Percentiles rank a stretch among this genome's conserved stretches.
Conservation (phyloP, 2,329 filamentous ascomycete species). For the Neonectria magnoliae region DNA sequence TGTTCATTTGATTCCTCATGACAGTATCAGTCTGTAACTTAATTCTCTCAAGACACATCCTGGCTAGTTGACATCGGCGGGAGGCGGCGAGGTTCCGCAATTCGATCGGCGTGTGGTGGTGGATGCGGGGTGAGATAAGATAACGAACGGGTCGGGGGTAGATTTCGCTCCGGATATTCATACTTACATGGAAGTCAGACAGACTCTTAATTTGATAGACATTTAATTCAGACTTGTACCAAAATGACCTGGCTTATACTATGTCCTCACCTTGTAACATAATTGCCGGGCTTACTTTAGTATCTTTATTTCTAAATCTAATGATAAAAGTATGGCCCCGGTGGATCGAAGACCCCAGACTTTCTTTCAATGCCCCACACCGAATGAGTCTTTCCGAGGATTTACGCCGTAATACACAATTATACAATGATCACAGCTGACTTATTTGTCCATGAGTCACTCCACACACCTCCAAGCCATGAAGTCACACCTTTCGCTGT, state of each 20-base stretch:
- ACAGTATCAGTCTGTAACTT: not conserved
- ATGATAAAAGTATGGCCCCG: too few relatives aligned
- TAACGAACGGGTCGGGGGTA: not conserved
- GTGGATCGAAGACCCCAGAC: too few relatives aligned
- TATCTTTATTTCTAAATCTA: not conserved
- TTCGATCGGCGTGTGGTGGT: not conserved
- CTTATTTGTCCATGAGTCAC: not conserved
- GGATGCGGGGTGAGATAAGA: slow-evolving; percentile 2
- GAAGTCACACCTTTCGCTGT: not conserved
- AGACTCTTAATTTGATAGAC: not conserved
- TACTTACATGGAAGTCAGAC: not conserved
- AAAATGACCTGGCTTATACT: too few relatives aligned
- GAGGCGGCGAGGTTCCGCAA: not conserved
- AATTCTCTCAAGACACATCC: not conserved
- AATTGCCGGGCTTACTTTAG: not conserved
- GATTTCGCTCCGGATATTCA: not conserved
- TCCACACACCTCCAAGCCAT: not conserved
- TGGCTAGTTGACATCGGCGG: not conserved
- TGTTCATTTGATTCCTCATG: not conserved
- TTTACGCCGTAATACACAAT: not conserved
- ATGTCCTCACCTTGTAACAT: not conserved
- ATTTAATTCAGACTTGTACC: too few relatives aligned
- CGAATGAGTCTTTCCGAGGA: not conserved
- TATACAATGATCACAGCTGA: not conserved
- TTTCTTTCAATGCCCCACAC: too few relatives aligned